Percentiles rank a stretch among this genome's conserved stretches.
phyloP scores from a whole-genome alignment of 1,139 yeast genomes.

The Pichia sp. region DNA sequence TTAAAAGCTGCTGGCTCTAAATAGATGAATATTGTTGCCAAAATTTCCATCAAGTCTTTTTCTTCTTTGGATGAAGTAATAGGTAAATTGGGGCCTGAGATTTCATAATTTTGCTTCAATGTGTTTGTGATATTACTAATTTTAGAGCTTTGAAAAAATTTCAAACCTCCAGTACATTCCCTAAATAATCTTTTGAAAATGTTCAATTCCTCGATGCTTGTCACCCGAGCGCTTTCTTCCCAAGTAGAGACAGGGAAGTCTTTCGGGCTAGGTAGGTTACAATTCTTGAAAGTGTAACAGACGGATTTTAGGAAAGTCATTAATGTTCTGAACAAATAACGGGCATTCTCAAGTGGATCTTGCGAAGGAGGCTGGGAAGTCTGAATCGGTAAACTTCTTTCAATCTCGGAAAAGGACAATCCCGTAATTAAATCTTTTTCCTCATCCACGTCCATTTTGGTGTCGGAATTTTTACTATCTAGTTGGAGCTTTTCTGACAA shows the following conservation, averaged over 20 bases:
- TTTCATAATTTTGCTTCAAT: slow-evolving; percentile 50
- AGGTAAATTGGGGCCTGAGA: slow-evolving; percentile 75
- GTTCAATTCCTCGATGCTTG: slow-evolving; percentile 73
- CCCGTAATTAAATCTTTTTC: slow-evolving; percentile 17
- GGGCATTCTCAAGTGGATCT: slow-evolving; percentile 79
- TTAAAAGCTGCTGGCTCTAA: slow-evolving; percentile 94
- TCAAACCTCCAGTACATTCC: slow-evolving; percentile 77
- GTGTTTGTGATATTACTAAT: slow-evolving; percentile 30
- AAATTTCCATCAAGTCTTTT: slow-evolving; percentile 90
- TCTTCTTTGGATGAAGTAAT: slow-evolving; percentile 87
- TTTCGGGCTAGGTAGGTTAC: slow-evolving; percentile 80
- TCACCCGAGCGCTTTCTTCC: slow-evolving; percentile 83
- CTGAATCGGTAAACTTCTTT: slow-evolving; percentile 39
- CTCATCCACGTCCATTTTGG: slow-evolving; percentile 18
- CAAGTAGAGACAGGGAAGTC: slow-evolving; percentile 61
- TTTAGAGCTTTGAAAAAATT: slow-evolving; percentile 58
- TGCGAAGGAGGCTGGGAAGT: slow-evolving; percentile 35
- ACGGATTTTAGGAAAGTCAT: slow-evolving; percentile 88
- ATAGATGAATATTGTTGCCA: slow-evolving; percentile 90
- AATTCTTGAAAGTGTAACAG: slow-evolving; percentile 80
- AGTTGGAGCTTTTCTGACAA: slow-evolving; percentile 10
- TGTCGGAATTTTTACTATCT: slow-evolving; percentile 3
- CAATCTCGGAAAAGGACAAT: slow-evolving; percentile 40
- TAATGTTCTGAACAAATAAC: slow-evolving; percentile 78
- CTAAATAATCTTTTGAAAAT: slow-evolving; percentile 70